Base-by-base conservation (phyloP, 2,329 filamentous ascomycete species). In the Botryotinia globosa region DNA sequence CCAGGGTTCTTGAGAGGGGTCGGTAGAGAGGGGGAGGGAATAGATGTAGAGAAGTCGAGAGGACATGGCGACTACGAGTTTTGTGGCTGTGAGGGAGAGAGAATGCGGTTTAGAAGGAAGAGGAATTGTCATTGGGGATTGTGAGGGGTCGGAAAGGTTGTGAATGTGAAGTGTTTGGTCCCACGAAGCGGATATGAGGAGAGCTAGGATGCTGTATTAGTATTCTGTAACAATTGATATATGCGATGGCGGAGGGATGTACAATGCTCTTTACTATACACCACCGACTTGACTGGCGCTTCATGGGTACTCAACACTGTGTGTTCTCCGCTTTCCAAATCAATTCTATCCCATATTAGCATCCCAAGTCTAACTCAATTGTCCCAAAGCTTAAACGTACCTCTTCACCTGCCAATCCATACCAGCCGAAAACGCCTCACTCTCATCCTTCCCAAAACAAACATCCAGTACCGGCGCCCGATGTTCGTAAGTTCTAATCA, bases 21-120 rank as follows among this genome's bases (percentile, higher is more conserved):
- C 84, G 2, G 86, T 80, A 56, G 97, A 87, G 37, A 90, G 84
- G 66, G 89, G 86, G 45, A 99, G 87, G 80, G 98, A 93, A 87
- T 98, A 98, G 82, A 99, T 97, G 84, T 96, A 91, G 74, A 98
- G 90, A n/a, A 94, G 89, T 72, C 96, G 92, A 71, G 92, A 93
- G 3, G 94, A 93, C 96, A 99, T 98, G 77, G 94, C 94, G 73
- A 99, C 93, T 59, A 99, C 94, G 14, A 97, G 87, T 82, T 97
- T 97, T 69, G 92, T 87, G 4, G 87, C 86, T 79, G 87, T 94
- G 67, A 92, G 86, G 51, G 94, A 92, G 65, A 98, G 86, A 20
- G 94, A 94, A 82, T 97, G 97, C 1, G 94, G 94, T 82, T 97
- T 99, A 42, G 90, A 92, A 0, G 92, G 93, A 34, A 97, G 90